phyloP scores from a whole-genome alignment of 208 protist species.

The Angomonas ambiguus region DNA sequence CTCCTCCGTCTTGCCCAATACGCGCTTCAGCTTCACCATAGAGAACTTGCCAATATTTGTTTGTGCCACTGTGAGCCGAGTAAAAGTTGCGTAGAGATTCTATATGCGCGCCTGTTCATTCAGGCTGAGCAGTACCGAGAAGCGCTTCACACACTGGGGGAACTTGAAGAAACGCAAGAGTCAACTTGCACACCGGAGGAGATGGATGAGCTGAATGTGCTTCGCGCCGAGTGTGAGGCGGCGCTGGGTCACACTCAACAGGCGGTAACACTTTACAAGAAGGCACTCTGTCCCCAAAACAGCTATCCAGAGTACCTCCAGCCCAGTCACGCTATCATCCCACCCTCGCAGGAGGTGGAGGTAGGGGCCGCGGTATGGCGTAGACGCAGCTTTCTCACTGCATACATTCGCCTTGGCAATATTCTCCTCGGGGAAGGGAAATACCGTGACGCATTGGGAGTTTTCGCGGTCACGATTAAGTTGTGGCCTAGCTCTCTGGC shows the following conservation, averaged over 20 bases:
- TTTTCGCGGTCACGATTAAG: constrained; percentile 62
- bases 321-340: not conserved
- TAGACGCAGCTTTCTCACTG: not conserved
- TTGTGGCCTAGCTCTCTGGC: constrained; percentile 75
- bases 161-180: constrained; percentile 4
- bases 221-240: constrained; percentile 59
- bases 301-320: not conserved
- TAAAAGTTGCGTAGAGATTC: constrained; percentile 32
- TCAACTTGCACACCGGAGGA: not conserved
- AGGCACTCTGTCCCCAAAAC: constrained; percentile 27
- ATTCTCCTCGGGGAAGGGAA: constrained; percentile 57
- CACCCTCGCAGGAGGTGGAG: constrained; percentile 12
- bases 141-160: constrained; percentile 40
- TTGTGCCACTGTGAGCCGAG: constrained; percentile 47
- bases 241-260: constrained; percentile 46
- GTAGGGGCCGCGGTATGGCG: not conserved
- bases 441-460: constrained; percentile 72
- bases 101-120: constrained; percentile 77
- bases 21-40: constrained; percentile 59
- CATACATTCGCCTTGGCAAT: constrained; percentile 77
- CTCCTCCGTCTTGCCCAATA: constrained; percentile 44
- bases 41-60: constrained; percentile 67
- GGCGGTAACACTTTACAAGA: constrained; percentile 52
- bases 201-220: constrained; percentile 39
- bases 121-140: constrained; percentile 69